Evolutionary conservation across 306 rosid genomes (phyloP), one percentile per base, ranked within the genome.

Genomic region (Trifolium fragiferum): DNA sequence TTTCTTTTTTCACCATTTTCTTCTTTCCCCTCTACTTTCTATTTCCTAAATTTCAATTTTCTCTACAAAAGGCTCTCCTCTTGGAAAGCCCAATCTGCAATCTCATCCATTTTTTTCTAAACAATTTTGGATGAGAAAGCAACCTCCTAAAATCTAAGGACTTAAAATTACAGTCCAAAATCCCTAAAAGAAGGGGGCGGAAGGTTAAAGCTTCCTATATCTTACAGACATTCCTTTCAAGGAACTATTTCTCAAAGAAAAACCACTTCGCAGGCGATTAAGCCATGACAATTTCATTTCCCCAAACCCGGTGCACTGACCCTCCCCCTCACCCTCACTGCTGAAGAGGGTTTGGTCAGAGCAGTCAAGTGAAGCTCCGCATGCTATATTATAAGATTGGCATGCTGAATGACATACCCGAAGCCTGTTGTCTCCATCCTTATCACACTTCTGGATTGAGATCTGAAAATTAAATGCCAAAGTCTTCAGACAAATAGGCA

Each of bases 291-390:
- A 60, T 68, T 86, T 91, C 84, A 84, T 82, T 81, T 88, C 92
- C 32, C 92, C 84, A 32, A 93, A 89, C 38, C 98, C 98, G 0
- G 98, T 93, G 84, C 98, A 93, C 58, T 91, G 98, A 66, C 87
- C 91, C 74, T 89, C 88, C 27, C 86, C 91, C 70, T 87, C 98
- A 44, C 85, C 90, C 77, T 84, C 86, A 7, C 88, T 87, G 77
- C 96, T 93, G 82, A 93, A 93, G 1, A 93, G 88, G 80, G 97
- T 93, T 73, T 91, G 97, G 70, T 93, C 98, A 7, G 92, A 87
- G 90, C 98, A 93, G 76, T 93, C 98, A 3, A 93, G 96, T 21
- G 97, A 93, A 21, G 96, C 97, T 41, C 98, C 98, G 30, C 98
- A 93, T 4, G 98, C 98, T 66, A 85, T 76, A 79, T 93, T 93